Conservation (phyloP, 2,329 filamentous ascomycete genomes). For the Chalara sp. region DNA sequence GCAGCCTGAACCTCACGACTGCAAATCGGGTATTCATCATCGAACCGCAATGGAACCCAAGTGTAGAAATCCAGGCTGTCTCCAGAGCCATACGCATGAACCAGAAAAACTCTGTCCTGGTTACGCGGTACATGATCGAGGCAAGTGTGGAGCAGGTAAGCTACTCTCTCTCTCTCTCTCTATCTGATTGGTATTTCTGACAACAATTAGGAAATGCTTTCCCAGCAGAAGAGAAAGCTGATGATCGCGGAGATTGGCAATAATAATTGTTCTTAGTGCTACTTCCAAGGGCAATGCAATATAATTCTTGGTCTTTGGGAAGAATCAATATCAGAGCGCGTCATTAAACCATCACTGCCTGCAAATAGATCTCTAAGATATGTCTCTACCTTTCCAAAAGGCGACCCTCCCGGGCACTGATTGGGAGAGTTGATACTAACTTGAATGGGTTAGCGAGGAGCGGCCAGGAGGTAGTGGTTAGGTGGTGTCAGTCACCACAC, state of each 20-base stretch:
- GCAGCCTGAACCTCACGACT: conserved; percentile 14
- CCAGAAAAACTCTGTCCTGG: conserved; percentile 17
- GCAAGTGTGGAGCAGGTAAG: conserved; percentile 19
- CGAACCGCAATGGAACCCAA: conserved; percentile 28
- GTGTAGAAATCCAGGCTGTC: conserved; percentile 23
- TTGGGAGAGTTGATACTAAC: too few species aligned
- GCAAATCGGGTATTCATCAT: conserved; percentile 22
- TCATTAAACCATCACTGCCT: background rate
- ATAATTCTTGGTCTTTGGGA: background rate
- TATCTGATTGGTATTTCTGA: conserved; percentile 1
- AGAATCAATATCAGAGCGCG: background rate
- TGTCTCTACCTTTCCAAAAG: too few species aligned
- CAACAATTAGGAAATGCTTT: conserved; percentile 7
- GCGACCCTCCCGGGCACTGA: too few species aligned
- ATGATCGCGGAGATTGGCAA: conserved; percentile 10
- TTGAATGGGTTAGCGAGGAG: too few species aligned
- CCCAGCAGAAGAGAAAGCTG: conserved; percentile 12
- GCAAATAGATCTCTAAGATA: background rate
- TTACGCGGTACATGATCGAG: conserved; percentile 23
- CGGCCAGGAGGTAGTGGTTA: too few species aligned
- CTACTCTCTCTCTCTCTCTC: background rate
- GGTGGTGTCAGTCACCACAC: too few species aligned
- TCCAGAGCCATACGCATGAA: conserved; percentile 17
- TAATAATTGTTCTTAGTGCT: background rate
- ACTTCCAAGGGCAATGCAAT: background rate